Base-by-base conservation (phyloP, 2,329 filamentous ascomycete species). In the Phialocephala sp. region DNA sequence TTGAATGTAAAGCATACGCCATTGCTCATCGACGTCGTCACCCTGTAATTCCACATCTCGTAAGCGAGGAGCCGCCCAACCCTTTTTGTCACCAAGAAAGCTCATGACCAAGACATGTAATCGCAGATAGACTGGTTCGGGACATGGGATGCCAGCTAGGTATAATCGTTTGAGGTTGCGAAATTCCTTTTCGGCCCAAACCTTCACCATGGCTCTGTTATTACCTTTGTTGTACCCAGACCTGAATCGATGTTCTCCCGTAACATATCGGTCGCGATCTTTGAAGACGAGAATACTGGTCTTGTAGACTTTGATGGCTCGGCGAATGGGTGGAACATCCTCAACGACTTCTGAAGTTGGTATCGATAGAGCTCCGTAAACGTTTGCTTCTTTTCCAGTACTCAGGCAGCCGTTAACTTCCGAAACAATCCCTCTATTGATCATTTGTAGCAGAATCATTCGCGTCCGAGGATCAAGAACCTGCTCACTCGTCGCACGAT, bases 141-240 rank as follows among this genome's bases (percentile, higher is more conserved):
- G 95, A 72, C 91, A 97, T 6, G 93, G 91, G 62, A 99, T 97
- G 8, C 91, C 92, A 8, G 94, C 91, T 6, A 87, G 82, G 78
- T 96, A 83, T 68, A 99, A 90, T 63, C 95, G 86, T 71, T 93
- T 89, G 74, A 99, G 80, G 79, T 99, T 99, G 50, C 95, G 88
- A 82, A 96, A 97, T 80, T 99, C 95, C 80, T 99, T 99, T 80
- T 99, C 94, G 0, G 96, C 96, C 95, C 95, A 99, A 27, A 97
- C 84, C 79, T 97, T 97, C 72, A 99, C 94, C 94, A 98, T 98
- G 72, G 94, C 93, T 58, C 94, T 88, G 81, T 93, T 97, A 80
- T 93, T 97, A 71, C 91, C 91, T 83, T 97, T 98, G 80, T 94
- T 95, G 77, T 94, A 95, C 59, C 94, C 94, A 68, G 89, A 85